These are phyloP conservation scores for Serendipita indica DNA, from an alignment of 768 basidiomycete species.

Conservation along the genomic window DNA sequence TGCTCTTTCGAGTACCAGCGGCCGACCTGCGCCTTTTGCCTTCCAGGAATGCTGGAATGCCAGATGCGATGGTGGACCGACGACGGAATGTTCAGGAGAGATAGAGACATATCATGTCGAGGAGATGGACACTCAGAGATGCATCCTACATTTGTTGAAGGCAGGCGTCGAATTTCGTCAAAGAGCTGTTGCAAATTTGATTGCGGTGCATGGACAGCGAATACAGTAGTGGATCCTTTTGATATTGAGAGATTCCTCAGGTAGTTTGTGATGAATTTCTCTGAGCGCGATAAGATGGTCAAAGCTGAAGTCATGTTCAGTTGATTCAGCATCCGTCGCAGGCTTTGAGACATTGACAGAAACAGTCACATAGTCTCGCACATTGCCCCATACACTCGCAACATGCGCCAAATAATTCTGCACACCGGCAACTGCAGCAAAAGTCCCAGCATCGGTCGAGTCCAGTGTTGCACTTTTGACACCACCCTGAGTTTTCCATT, in stretches of 20 bases:
- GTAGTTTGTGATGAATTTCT: background rate
- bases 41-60: constrained; percentile 48
- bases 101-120: background rate
- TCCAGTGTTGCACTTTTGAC: too few relatives aligned
- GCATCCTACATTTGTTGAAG: background rate
- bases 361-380: too few relatives aligned
- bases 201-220: background rate
- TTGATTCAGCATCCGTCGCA: too few relatives aligned
- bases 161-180: background rate
- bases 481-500: too few relatives aligned
- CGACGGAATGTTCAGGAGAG: background rate
- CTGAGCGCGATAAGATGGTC: background rate
- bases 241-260: background rate
- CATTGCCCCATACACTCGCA: too few relatives aligned
- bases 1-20: constrained; percentile 36
- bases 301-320: too few relatives aligned
- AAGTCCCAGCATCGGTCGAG: too few relatives aligned
- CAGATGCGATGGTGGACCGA: background rate
- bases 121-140: background rate
- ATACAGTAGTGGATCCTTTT: background rate
- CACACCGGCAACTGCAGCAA: too few relatives aligned
- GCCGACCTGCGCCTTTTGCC: constrained; percentile 46
- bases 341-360: too few relatives aligned
- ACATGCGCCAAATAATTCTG: too few relatives aligned
- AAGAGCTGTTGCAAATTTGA: background rate